phyloP scores from a whole-genome alignment of 805 yeast genomes.

The Candida adriatica region DNA sequence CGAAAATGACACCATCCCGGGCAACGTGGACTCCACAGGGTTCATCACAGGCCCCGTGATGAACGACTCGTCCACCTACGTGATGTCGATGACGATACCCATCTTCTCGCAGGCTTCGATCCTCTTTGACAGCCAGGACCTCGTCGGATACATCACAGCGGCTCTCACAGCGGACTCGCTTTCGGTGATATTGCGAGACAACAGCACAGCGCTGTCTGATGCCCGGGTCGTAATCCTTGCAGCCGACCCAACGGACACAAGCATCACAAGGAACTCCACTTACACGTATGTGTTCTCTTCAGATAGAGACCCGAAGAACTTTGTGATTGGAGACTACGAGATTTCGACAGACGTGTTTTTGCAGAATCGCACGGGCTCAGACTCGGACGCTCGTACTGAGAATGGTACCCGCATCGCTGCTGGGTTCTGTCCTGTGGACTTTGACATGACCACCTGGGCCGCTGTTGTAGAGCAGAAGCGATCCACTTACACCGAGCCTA shows the following conservation, averaged over 20 bases:
- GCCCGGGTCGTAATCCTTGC: conserved; percentile 13
- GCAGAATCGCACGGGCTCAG: conserved; percentile 34
- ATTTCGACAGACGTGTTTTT: conserved; percentile 30
- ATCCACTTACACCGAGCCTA: conserved; percentile 54
- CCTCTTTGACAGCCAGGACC: conserved; percentile 35
- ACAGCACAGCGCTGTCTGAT: conserved; percentile 7
- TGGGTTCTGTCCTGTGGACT: conserved; percentile 45
- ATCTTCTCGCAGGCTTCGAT: conserved; percentile 70
- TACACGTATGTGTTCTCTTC: conserved; percentile 38
- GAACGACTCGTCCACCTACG: conserved; percentile 34
- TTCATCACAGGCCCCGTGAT: conserved; percentile 59
- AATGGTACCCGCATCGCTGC: conserved; percentile 39
- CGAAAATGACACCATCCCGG: conserved; percentile 38
- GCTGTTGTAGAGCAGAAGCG: conserved; percentile 63
- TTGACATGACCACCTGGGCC: conserved; percentile 54
- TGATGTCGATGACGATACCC: conserved; percentile 74
- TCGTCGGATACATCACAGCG: conserved; percentile 68
- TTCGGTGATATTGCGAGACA: conserved; percentile 22
- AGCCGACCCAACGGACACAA: conserved; percentile 18
- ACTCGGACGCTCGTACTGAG: conserved; percentile 31
- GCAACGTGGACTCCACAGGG: conserved; percentile 37
- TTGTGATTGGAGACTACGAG: conserved; percentile 25
- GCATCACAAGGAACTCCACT: conserved; percentile 23
- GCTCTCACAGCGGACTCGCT: conserved; percentile 41
- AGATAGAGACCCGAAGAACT: conserved; percentile 20